Percentiles rank a stretch among this genome's conserved stretches.
Conservation (phyloP, 1,284 basidiomycete genomes). For the Pyrrhoderma noxium region DNA sequence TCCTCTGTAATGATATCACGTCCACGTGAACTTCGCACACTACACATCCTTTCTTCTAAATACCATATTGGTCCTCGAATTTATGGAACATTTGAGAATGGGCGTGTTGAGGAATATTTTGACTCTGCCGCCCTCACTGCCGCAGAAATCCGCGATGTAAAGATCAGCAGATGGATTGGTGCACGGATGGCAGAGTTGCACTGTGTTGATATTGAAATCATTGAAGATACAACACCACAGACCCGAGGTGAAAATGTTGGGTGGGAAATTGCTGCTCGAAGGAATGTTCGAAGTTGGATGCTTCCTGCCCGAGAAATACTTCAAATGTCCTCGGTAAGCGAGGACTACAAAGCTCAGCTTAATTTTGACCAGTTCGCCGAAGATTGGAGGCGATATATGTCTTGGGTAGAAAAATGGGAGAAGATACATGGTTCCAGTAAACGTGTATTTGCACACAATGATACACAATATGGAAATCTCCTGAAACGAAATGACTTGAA, state of each 20-base stretch:
- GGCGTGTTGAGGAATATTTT: conserved; percentile 90
- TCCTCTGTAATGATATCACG: conserved; percentile 83
- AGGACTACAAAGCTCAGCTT: conserved; percentile 38
- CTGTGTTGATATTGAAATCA: conserved; percentile 71
- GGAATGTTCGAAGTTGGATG: conserved; percentile 61
- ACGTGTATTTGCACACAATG: conserved; percentile 83
- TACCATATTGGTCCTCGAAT: conserved; percentile 88
- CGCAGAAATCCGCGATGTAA: conserved; percentile 67
- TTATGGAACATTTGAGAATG: conserved; percentile 90
- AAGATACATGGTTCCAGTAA: conserved; percentile 45
- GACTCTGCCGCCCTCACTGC: conserved; percentile 75
- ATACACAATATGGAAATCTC: conserved; percentile 92
- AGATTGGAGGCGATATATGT: conserved; percentile 62
- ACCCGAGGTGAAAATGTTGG: conserved; percentile 39
- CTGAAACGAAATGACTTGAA: conserved; percentile 58
- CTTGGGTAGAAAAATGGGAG: conserved; percentile 60
- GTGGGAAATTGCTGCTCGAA: conserved; percentile 51
- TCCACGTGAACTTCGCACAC: conserved; percentile 73
- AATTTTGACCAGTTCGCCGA: conserved; percentile 57
- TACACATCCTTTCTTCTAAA: conserved; percentile 79
- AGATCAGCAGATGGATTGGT: conserved; percentile 77
- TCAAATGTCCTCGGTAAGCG: conserved; percentile 41
- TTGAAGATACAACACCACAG: conserved; percentile 41
- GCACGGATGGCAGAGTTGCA: conserved; percentile 91
- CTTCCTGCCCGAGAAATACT: conserved; percentile 56